Evolutionary conservation across 139 green algal species (phyloP), one percentile per base, ranked within the genome.

Genomic region (Chlamydomonas applanata): DNA sequence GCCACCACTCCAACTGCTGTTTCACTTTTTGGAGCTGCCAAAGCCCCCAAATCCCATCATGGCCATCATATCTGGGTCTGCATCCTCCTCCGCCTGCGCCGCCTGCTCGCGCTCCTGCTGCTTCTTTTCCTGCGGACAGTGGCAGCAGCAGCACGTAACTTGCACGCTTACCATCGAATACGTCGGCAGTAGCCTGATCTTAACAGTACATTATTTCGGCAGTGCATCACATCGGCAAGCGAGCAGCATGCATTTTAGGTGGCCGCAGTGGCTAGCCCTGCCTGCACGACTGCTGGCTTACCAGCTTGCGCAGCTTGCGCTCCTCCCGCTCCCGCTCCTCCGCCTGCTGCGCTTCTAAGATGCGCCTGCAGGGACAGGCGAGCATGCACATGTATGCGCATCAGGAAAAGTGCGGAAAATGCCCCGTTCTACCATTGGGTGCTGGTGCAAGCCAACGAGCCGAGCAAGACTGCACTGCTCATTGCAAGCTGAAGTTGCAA

Each of bases 41-140:
- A 99, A 99, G 14, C 95, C 94, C 2, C 84, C 85, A 82, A 99
- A 99, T 7, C 95, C 95, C 93, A 99, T 97, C 27, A 96, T 77
- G 17, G 88, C 85, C 46, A 91, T 90, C 89, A 98, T 92, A 1
- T 98, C 94, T 1, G 85, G 75, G 69, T 98, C 93, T 3, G 76
- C 54, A 29, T 85, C 82, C 20, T 86, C 85, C 34, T 81, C 84
- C 20, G 88, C 85, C 30, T 74, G 71, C 7, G 70, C 79, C 27
- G 72, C 79, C 24, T 71, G 78, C 62, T 82, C 60, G 32, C 78
- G 74, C 68, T 88, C 87, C 59, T 79, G 85, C 79, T 83, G 88
- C 69, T 87, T 80, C 72, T 87, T 61, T 75, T 80, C 66, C 76
- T 65, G 36, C 56, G 16, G 19, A 40, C 11, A 4, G 3, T 16